phyloP scores from a whole-genome alignment of 805 yeast genomes.

The Lipomyces kockii region DNA sequence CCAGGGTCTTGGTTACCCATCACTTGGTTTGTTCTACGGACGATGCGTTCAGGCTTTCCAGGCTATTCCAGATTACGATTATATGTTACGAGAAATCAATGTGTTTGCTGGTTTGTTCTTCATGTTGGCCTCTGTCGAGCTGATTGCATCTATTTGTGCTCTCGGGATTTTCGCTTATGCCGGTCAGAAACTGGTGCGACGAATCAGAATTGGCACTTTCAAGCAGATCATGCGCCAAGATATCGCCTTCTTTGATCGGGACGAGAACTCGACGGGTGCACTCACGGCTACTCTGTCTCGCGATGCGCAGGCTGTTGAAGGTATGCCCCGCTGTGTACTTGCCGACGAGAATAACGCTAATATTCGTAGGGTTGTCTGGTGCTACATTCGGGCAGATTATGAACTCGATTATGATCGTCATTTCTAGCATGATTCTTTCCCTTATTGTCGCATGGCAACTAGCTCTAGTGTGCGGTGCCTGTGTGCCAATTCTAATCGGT shows the following conservation, averaged over 20 bases:
- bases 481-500: slow-evolving; percentile 46
- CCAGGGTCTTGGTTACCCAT: slow-evolving; percentile 33
- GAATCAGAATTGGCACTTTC: slow-evolving; percentile 40
- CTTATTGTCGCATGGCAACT: slow-evolving; percentile 50
- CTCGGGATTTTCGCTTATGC: slow-evolving; percentile 34
- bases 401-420: slow-evolving; percentile 45
- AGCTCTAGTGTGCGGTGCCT: slow-evolving; percentile 51
- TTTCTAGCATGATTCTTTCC: slow-evolving; percentile 50
- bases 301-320: slow-evolving; percentile 43
- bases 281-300: slow-evolving; percentile 40
- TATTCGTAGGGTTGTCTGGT: slow-evolving; percentile 38
- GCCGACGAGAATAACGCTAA: not conserved
- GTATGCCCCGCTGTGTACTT: slow-evolving; percentile 16
- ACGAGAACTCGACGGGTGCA: slow-evolving; percentile 41
- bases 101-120: slow-evolving; percentile 36
- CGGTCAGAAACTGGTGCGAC: slow-evolving; percentile 38
- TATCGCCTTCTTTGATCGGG: slow-evolving; percentile 41
- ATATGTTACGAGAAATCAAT: slow-evolving; percentile 30
- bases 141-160: slow-evolving; percentile 26
- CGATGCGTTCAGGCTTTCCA: slow-evolving; percentile 35
- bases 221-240: slow-evolving; percentile 42
- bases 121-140: slow-evolving; percentile 30
- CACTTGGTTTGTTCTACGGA: slow-evolving; percentile 37
- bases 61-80: slow-evolving; percentile 29
- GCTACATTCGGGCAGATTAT: slow-evolving; percentile 44